A percentile compares a stretch with the other conserved stretches of the same genome.
These are phyloP conservation scores for Stereocaulon alpinum DNA, from an alignment of 495 filamentous ascomycete species.

Conservation along the genomic window DNA sequence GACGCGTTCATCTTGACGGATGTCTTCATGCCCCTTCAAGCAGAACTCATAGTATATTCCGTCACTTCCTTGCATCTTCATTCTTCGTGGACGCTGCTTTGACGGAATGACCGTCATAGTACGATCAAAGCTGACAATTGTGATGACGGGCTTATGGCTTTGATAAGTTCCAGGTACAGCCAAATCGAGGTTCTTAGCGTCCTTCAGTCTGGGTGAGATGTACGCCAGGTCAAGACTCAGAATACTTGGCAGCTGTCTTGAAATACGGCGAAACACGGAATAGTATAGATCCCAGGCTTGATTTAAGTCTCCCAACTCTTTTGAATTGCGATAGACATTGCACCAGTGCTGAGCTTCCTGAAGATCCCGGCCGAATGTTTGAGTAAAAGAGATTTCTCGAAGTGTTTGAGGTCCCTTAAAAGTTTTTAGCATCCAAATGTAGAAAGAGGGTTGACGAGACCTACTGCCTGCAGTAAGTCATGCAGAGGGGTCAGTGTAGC, in stretches of 20 bases:
- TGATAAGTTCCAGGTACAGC: constrained; percentile 91
- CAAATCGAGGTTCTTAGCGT: constrained; percentile 72
- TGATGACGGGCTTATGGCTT: constrained; percentile 74
- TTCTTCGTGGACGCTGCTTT: constrained; percentile 86
- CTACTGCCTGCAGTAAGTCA: constrained; percentile 65
- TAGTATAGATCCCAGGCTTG: constrained; percentile 99
- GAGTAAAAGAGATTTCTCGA: constrained; percentile 93
- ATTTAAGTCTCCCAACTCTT: constrained; percentile 88
- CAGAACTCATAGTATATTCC: constrained; percentile 74
- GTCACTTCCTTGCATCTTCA: constrained; percentile 81
- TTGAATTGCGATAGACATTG: constrained; percentile 72
- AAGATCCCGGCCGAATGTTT: constrained; percentile 90
- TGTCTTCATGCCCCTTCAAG: constrained; percentile 97
- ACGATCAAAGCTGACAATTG: constrained; percentile 79
- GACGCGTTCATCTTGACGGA: constrained; percentile 94
- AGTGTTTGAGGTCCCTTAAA: constrained; percentile 73
- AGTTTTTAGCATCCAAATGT: constrained; percentile 1
- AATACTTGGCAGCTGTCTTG: constrained; percentile 82
- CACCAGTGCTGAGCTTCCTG: constrained; percentile 93
- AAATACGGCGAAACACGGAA: constrained; percentile 90
- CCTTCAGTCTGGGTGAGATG: constrained; percentile 83
- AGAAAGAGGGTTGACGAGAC: background rate
- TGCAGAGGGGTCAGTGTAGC: constrained; percentile 80
- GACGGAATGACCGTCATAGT: constrained; percentile 88
- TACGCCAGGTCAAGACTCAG: constrained; percentile 91